Conservation (phyloP, 2,329 filamentous ascomycete genomes). For the Fusarium hostae region DNA sequence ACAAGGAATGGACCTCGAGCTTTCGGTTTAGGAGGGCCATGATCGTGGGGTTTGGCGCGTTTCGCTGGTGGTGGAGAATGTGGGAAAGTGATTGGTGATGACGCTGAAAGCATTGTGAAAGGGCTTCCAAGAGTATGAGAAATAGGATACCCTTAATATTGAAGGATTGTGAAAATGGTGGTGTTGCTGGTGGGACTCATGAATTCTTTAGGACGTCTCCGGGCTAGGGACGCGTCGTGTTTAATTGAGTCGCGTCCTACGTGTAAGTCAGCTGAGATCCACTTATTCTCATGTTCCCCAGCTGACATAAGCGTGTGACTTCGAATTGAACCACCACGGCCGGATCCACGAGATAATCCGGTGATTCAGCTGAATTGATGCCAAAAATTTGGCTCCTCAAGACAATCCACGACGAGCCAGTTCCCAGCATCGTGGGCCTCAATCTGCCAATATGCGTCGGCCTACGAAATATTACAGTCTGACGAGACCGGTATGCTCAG, state of each 20-base stretch:
- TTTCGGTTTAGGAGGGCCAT: conserved; percentile 50
- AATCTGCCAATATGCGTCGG: conserved; percentile 62
- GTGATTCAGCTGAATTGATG: conserved; percentile 31
- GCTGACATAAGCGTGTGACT: conserved; percentile 40
- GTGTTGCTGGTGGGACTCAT: conserved; percentile 23
- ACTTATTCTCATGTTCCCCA: conserved; percentile 3
- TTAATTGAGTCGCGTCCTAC: conserved; percentile 46
- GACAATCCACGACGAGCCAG: conserved; percentile 41
- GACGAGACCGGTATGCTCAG: conserved; percentile 68
- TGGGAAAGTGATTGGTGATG: conserved; percentile 68
- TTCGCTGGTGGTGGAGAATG: conserved; percentile 56
- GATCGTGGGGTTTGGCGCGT: conserved; percentile 51
- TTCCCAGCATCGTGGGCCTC: conserved; percentile 41
- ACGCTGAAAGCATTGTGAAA: conserved; percentile 66
- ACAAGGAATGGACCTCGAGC: conserved; percentile 53
- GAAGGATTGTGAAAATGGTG: neutral
- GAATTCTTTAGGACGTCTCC: conserved; percentile 21
- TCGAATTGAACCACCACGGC: conserved; percentile 1
- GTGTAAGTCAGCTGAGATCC: conserved; percentile 20
- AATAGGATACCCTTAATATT: neutral
- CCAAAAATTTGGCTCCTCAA: conserved; percentile 48
- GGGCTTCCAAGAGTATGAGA: neutral
- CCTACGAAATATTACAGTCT: conserved; percentile 73
- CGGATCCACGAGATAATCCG: conserved; percentile 48
- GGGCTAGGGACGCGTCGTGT: conserved; percentile 43